These are phyloP conservation scores for Forsythia viridissima DNA, from an alignment of 257 asterid genomes.

Conservation along the genomic window DNA sequence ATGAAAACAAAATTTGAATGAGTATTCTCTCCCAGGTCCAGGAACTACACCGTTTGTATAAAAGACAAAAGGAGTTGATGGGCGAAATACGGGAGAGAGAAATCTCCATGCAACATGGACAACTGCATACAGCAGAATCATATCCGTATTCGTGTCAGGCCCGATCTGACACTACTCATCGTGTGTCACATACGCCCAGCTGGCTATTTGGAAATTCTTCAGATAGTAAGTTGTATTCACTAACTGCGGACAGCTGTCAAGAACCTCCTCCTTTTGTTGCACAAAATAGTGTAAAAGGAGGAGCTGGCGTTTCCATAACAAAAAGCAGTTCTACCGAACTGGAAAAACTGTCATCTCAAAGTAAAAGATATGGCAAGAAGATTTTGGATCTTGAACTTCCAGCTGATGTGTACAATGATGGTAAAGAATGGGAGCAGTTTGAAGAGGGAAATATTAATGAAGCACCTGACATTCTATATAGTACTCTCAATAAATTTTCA, in stretches of 20 bases:
- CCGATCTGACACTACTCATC: constrained; percentile 34
- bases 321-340: constrained; percentile 24
- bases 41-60: constrained; percentile 71
- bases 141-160: constrained; percentile 28
- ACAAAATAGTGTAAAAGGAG: constrained; percentile 13
- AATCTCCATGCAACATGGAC: constrained; percentile 29
- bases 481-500: constrained; percentile 9
- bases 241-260: constrained; percentile 31
- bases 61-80: constrained; percentile 70
- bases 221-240: constrained; percentile 24
- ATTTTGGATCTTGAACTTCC: constrained; percentile 53
- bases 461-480: constrained; percentile 15
- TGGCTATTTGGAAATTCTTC: constrained; percentile 33
- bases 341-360: constrained; percentile 23
- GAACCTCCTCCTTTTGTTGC: constrained; percentile 25
- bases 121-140: constrained; percentile 35
- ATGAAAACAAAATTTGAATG: neutral
- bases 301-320: constrained; percentile 22
- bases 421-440: constrained; percentile 34
- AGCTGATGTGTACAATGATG: constrained; percentile 32
- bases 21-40: constrained; percentile 49
- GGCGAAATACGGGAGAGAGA: constrained; percentile 46
- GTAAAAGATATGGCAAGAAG: constrained; percentile 30
- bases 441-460: constrained; percentile 27
- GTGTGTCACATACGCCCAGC: constrained; percentile 31